Evolutionary conservation across 345 rosid genomes (phyloP).

Genomic region (Citrus sp.): DNA sequence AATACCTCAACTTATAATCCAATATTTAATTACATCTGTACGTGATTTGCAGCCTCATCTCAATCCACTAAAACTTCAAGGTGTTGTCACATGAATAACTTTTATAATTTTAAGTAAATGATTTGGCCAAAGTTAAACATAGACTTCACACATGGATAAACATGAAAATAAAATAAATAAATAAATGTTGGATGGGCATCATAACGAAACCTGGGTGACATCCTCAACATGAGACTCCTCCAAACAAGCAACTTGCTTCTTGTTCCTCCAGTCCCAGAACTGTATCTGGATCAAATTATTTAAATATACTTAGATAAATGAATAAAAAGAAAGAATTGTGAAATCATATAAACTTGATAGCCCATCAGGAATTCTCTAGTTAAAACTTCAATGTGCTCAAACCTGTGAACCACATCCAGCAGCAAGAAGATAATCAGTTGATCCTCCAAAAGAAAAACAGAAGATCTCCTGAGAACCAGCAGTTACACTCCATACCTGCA

Average conservation of each 20-base stretch:
- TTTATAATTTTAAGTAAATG: neutral
- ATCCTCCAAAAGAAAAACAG: conserved; percentile 80
- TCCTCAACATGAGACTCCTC: conserved; percentile 87
- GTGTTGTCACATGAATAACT: neutral
- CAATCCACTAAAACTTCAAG: no score
- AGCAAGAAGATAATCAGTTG: conserved; percentile 67
- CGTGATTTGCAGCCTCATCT: no score
- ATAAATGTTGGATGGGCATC: neutral
- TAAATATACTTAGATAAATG: neutral
- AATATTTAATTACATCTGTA: no score
- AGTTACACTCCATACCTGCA: conserved; percentile 57
- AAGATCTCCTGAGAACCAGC: conserved; percentile 64
- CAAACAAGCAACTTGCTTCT: conserved; percentile 87
- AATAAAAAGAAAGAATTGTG: neutral
- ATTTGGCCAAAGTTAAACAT: neutral
- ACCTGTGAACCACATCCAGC: conserved; percentile 92
- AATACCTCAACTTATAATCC: no score
- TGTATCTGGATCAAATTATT: conserved; percentile 42
- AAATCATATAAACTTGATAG: neutral
- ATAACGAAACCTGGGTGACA: conserved; percentile 72
- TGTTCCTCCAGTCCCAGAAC: conserved; percentile 95
- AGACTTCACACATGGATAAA: neutral
- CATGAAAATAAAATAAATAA: neutral
- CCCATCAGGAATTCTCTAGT: neutral
- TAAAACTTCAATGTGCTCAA: neutral